Conservation (phyloP, 306 rosid species). For the Prinsepia uniflora region DNA sequence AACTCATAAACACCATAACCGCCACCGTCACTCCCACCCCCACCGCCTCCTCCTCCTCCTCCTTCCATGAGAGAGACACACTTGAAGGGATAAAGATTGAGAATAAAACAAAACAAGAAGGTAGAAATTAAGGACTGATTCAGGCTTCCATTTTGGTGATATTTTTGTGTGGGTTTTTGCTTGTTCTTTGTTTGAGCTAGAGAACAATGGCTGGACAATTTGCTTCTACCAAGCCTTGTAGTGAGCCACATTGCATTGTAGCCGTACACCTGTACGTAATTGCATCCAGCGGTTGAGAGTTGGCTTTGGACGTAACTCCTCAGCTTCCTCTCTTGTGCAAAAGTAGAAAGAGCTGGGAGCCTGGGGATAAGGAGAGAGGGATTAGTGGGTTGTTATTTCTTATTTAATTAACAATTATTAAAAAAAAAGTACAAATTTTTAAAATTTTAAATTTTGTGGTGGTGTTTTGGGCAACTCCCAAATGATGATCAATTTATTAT, state of each 20-base stretch:
- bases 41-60: constrained; percentile 3
- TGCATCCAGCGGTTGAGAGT: constrained; percentile 43
- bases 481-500: background rate
- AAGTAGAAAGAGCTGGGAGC: constrained; percentile 27
- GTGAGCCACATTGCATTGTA: constrained; percentile 35
- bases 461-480: background rate
- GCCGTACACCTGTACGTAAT: constrained; percentile 35
- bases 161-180: constrained; percentile 8
- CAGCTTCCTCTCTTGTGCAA: constrained; percentile 44
- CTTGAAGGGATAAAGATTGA: constrained; percentile 9
- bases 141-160: constrained; percentile 25
- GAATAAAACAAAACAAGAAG: constrained; percentile 10
- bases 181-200: constrained; percentile 2
- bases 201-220: constrained; percentile 19
- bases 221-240: constrained; percentile 44
- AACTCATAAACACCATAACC: constrained; percentile 15
- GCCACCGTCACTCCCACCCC: background rate
- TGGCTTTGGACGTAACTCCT: constrained; percentile 49
- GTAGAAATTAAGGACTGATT: constrained; percentile 7
- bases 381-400: constrained; percentile 47
- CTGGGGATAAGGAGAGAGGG: constrained; percentile 49
- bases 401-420: constrained; percentile 28
- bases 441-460: background rate
- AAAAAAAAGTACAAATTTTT: background rate
- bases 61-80: constrained; percentile 35